Percentiles rank a stretch among this genome's conserved stretches.
phyloP scores from a whole-genome alignment of 352 stramenopile genomes.

The Pythium dissotocum region DNA sequence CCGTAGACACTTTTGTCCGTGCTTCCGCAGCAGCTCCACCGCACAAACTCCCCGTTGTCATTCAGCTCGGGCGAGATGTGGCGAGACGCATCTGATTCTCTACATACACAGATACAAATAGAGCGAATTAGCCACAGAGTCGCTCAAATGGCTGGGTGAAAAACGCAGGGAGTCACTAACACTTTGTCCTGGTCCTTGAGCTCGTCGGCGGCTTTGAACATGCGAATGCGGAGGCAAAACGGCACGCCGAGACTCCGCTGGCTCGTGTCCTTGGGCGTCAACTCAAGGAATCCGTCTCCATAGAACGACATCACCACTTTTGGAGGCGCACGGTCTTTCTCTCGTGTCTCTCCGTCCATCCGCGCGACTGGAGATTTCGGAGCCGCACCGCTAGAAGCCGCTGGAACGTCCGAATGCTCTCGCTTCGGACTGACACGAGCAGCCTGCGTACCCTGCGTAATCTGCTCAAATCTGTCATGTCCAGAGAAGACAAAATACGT shows the following conservation, averaged over 20 bases:
- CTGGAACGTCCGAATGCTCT: not conserved
- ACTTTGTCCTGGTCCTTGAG: slow-evolving; percentile 2
- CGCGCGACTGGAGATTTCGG: not conserved
- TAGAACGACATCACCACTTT: slow-evolving; percentile 19
- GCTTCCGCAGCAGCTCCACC: slow-evolving; percentile 64
- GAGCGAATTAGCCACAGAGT: not conserved
- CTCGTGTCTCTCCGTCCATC: not conserved
- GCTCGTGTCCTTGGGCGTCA: not conserved
- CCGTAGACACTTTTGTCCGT: slow-evolving; percentile 54
- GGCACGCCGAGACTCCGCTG: not conserved
- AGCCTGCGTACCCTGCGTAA: not conserved
- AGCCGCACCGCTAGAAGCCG: not conserved
- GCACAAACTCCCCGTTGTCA: slow-evolving; percentile 55
- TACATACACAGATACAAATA: slow-evolving; percentile 2
- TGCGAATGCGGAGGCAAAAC: slow-evolving; percentile 7
- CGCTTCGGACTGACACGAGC: not conserved
- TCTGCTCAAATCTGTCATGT: not conserved
- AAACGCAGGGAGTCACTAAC: not conserved
- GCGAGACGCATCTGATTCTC: slow-evolving; percentile 38
- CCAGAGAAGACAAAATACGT: not conserved
- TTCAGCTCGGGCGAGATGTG: slow-evolving; percentile 60
- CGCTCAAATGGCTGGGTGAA: too few species aligned
- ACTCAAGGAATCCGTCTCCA: slow-evolving; percentile 22
- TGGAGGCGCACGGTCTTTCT: not conserved
- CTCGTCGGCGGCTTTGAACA: slow-evolving; percentile 22